phyloP scores from a whole-genome alignment of 2,329 filamentous ascomycete genomes.

The Drechslerella coelobrocha region DNA sequence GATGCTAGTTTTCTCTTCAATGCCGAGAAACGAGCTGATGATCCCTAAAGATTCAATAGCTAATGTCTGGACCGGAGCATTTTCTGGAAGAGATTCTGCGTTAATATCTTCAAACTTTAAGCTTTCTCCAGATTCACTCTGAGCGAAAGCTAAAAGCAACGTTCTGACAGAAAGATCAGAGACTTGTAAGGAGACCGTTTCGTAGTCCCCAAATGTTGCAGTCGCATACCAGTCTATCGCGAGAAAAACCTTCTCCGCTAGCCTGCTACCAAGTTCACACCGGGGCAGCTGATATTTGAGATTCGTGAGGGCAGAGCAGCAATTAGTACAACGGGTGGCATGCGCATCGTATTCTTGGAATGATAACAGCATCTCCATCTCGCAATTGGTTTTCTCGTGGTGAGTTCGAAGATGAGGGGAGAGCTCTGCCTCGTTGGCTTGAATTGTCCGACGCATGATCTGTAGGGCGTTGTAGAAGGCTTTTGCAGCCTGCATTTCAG shows the following conservation, averaged over 20 bases:
- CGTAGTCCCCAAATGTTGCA: slow-evolving; percentile 39
- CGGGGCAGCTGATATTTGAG: slow-evolving; percentile 10
- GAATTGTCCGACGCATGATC: slow-evolving; percentile 28
- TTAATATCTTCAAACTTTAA: background rate
- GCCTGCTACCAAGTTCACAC: slow-evolving; percentile 29
- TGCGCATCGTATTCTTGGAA: slow-evolving; percentile 32
- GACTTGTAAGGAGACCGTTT: slow-evolving; percentile 29
- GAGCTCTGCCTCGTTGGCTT: slow-evolving; percentile 29
- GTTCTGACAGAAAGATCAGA: slow-evolving; percentile 22
- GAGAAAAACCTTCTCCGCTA: slow-evolving; percentile 39
- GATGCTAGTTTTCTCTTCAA: slow-evolving; percentile 1
- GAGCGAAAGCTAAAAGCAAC: slow-evolving; percentile 31
- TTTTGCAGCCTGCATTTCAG: slow-evolving; percentile 48
- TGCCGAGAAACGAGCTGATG: slow-evolving; percentile 28
- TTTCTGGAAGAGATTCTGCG: slow-evolving; percentile 4
- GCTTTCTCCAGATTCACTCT: slow-evolving; percentile 1
- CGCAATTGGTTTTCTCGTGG: slow-evolving; percentile 44
- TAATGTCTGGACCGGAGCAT: slow-evolving; percentile 28
- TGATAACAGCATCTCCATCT: slow-evolving; percentile 33
- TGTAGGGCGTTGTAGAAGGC: slow-evolving; percentile 48
- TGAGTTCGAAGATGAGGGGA: slow-evolving; percentile 35
- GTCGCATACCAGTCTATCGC: slow-evolving; percentile 48
- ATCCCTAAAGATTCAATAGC: slow-evolving; percentile 33
- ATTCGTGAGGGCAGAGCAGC: slow-evolving; percentile 26
- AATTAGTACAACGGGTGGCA: slow-evolving; percentile 14